phyloP scores from a whole-genome alignment of 495 filamentous ascomycete genomes.

The Penicillium turbatum region DNA sequence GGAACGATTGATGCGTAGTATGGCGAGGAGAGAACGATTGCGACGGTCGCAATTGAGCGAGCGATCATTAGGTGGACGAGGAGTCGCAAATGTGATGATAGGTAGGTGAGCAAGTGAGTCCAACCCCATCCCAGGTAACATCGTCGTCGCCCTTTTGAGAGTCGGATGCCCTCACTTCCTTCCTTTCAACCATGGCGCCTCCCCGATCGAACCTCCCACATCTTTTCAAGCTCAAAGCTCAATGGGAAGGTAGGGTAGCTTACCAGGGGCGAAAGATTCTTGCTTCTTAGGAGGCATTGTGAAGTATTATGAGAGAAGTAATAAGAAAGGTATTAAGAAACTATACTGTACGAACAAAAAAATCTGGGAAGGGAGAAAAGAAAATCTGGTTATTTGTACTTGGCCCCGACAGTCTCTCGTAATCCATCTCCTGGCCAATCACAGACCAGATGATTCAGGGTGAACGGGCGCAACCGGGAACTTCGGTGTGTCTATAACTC shows the following conservation, averaged over 20 bases:
- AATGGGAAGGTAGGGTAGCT: slow-evolving; percentile 19
- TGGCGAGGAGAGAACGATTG: neutral
- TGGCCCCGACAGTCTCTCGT: slow-evolving; percentile 37
- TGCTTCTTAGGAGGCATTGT: slow-evolving; percentile 42
- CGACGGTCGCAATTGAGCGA: neutral
- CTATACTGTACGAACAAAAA: slow-evolving; percentile 31
- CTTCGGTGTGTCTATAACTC: slow-evolving; percentile 14
- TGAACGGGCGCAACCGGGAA: slow-evolving; percentile 38
- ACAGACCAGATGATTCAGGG: slow-evolving; percentile 35
- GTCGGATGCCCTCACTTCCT: neutral
- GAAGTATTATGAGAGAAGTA: slow-evolving; percentile 27
- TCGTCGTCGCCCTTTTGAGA: neutral
- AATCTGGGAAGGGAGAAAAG: slow-evolving; percentile 23
- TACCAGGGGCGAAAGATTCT: slow-evolving; percentile 44
- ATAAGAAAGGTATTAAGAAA: slow-evolving; percentile 25
- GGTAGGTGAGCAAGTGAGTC: neutral
- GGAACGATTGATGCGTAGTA: neutral
- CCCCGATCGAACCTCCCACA: neutral
- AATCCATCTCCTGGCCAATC: slow-evolving; percentile 37
- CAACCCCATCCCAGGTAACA: neutral
- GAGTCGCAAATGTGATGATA: neutral
- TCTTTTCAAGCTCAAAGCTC: neutral
- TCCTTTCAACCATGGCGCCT: neutral
- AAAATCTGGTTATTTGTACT: slow-evolving; percentile 43
- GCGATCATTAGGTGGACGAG: neutral